These are phyloP conservation scores for Candolleomyces aberdarensis DNA, from an alignment of 768 basidiomycete species.

Conservation along the genomic window DNA sequence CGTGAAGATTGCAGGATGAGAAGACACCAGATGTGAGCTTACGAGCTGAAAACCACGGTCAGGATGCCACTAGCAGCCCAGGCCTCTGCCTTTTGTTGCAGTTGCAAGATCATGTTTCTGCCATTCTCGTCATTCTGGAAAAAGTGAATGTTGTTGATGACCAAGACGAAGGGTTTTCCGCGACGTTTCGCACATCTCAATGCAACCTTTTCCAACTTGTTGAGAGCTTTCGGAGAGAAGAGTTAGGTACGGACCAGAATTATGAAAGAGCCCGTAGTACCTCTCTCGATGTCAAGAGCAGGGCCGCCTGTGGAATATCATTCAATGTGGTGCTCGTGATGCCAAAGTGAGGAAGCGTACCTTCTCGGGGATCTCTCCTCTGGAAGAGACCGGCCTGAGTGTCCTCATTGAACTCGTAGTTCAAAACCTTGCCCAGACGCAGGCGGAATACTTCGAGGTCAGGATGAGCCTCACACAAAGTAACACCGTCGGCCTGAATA, in stretches of 20 bases:
- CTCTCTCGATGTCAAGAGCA: conserved; percentile 74
- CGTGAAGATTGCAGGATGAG: conserved; percentile 10
- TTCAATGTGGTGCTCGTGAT: not conserved
- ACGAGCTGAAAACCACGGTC: conserved; percentile 79
- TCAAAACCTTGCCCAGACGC: conserved; percentile 80
- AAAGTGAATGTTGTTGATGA: conserved; percentile 77
- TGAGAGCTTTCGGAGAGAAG: conserved; percentile 43
- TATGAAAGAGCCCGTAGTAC: too few relatives aligned
- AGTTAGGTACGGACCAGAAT: too few relatives aligned
- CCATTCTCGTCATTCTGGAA: conserved; percentile 75
- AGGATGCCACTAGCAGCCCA: conserved; percentile 82
- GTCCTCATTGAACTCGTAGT: conserved; percentile 85
- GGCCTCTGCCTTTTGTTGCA: conserved; percentile 82
- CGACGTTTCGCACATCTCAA: conserved; percentile 54
- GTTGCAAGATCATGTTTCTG: conserved; percentile 73
- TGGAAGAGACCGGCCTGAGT: conserved; percentile 80
- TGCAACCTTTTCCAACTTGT: conserved; percentile 85
- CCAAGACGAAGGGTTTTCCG: conserved; percentile 70
- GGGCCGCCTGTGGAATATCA: conserved; percentile 40
- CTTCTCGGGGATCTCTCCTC: conserved; percentile 80
- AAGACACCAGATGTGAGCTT: conserved; percentile 22
- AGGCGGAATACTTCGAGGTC: conserved; percentile 86
- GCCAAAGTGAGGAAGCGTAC: conserved; percentile 20
- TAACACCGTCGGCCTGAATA: conserved; percentile 65
- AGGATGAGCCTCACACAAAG: conserved; percentile 81